These are phyloP conservation scores for Alternaria ventricosa DNA, from an alignment of 2,329 filamentous ascomycete genomes.

Conservation along the genomic window DNA sequence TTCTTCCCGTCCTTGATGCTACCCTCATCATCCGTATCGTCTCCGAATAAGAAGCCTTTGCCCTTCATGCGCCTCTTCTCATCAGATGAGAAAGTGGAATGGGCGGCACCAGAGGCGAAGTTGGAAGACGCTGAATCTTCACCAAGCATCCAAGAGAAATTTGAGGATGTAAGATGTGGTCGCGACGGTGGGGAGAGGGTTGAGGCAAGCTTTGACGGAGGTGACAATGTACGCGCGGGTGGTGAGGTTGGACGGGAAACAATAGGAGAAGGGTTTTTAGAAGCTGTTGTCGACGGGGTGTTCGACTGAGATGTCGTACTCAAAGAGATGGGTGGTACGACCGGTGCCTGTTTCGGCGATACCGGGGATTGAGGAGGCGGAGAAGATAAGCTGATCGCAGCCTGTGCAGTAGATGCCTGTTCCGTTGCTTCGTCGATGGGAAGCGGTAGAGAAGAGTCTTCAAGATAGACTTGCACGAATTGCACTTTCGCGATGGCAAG, in stretches of 20 bases:
- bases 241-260: slow-evolving; percentile 27
- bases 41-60: slow-evolving; percentile 51
- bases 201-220: slow-evolving; percentile 19
- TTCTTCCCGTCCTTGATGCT: slow-evolving; percentile 25
- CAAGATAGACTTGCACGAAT: slow-evolving; percentile 59
- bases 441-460: slow-evolving; percentile 54
- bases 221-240: slow-evolving; percentile 8
- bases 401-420: slow-evolving; percentile 31
- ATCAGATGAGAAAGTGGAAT: slow-evolving; percentile 43
- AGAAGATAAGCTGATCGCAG: slow-evolving; percentile 26
- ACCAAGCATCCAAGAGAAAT: slow-evolving; percentile 78
- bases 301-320: slow-evolving; percentile 8
- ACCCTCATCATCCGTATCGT: slow-evolving; percentile 47
- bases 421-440: slow-evolving; percentile 47
- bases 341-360: slow-evolving; percentile 26
- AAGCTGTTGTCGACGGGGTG: slow-evolving; percentile 1
- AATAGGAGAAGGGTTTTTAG: slow-evolving; percentile 11
- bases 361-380: slow-evolving; percentile 23
- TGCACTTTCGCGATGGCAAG: slow-evolving; percentile 59
- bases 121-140: slow-evolving; percentile 43
- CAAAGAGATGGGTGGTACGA: slow-evolving; percentile 27
- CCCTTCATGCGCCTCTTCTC: slow-evolving; percentile 46
- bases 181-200: slow-evolving; percentile 56
- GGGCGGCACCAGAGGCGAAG: slow-evolving; percentile 44
- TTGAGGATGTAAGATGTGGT: slow-evolving; percentile 73